Evolutionary conservation across 371 early-diverging fungal species (phyloP).

Genomic region (Rhizopus arrhizus): DNA sequence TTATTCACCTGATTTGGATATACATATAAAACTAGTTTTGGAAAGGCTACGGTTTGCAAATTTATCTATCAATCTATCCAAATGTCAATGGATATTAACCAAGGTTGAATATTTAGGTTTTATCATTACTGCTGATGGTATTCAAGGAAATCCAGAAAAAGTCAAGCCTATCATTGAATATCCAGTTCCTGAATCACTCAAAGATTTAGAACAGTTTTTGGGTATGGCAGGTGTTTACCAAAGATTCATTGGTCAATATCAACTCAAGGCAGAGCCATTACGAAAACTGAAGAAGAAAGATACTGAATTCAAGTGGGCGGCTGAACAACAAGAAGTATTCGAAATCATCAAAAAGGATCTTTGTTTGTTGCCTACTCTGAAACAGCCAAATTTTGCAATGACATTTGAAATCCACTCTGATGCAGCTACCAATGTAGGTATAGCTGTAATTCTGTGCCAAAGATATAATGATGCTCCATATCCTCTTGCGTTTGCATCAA

Average conservation of each 20-base stretch:
- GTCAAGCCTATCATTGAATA: neutral
- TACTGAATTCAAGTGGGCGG: neutral
- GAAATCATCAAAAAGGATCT: neutral
- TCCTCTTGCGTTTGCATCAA: slow-evolving; percentile 12
- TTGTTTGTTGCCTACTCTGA: neutral
- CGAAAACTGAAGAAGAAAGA: slow-evolving; percentile 1
- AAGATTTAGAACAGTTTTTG: neutral
- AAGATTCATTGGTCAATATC: slow-evolving; percentile 6
- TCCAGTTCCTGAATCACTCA: neutral
- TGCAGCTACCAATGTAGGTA: neutral
- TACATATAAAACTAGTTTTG: slow-evolving; percentile 2
- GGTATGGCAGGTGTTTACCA: slow-evolving; percentile 1
- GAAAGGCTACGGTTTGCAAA: neutral
- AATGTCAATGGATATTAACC: slow-evolving; percentile 8
- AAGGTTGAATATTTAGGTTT: slow-evolving; percentile 7
- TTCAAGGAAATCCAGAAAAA: neutral
- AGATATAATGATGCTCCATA: neutral
- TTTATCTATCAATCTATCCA: slow-evolving; percentile 1
- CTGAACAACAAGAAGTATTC: slow-evolving; percentile 6
- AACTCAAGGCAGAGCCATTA: neutral
- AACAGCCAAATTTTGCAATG: neutral
- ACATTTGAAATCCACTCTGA: slow-evolving; percentile 4
- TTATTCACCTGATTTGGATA: slow-evolving; percentile 1
- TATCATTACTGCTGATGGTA: neutral
- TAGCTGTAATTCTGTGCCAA: slow-evolving; percentile 8